These are phyloP conservation scores for Kondoa subrosea DNA, from an alignment of 768 basidiomycete species.

Conservation along the genomic window DNA sequence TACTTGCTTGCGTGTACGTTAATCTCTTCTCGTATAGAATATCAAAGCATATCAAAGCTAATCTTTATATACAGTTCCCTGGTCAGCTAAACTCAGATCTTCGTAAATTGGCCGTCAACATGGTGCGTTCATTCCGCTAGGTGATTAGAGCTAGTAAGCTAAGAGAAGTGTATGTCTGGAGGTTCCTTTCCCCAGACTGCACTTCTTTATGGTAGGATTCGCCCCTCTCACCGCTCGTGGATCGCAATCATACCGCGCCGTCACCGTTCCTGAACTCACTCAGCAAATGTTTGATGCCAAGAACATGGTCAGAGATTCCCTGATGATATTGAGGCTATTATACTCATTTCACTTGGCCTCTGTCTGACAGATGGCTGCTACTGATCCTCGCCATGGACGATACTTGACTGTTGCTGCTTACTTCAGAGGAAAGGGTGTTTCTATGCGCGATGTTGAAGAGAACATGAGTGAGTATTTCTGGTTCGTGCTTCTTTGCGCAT, in stretches of 20 bases:
- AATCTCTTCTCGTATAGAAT: background rate
- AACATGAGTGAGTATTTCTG: slow-evolving; percentile 89
- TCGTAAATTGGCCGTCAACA: slow-evolving; percentile 95
- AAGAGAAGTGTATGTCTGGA: slow-evolving; percentile 29
- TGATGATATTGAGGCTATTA: slow-evolving; percentile 13
- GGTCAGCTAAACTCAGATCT: slow-evolving; percentile 99
- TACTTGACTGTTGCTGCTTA: slow-evolving; percentile 95
- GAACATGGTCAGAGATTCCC: slow-evolving; percentile 46
- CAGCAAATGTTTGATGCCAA: slow-evolving; percentile 99
- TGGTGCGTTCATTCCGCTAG: slow-evolving; percentile 47
- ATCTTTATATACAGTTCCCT: slow-evolving; percentile 48
- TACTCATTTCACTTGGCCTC: background rate
- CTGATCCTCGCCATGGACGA: slow-evolving; percentile 87
- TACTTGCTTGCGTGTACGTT: slow-evolving; percentile 59
- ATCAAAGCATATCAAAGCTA: background rate
- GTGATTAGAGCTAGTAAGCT: background rate
- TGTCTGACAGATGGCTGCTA: slow-evolving; percentile 69
- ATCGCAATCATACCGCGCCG: slow-evolving; percentile 67
- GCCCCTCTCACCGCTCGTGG: slow-evolving; percentile 82
- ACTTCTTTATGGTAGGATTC: slow-evolving; percentile 98
- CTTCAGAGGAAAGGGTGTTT: slow-evolving; percentile 90
- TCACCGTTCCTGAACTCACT: slow-evolving; percentile 91
- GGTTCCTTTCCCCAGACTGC: slow-evolving; percentile 95
- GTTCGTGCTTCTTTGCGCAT: too few relatives aligned
- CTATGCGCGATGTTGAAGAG: slow-evolving; percentile 99